These are phyloP conservation scores for Arachnomyces sp. DNA, from an alignment of 2,329 filamentous ascomycete species.

Conservation along the genomic window DNA sequence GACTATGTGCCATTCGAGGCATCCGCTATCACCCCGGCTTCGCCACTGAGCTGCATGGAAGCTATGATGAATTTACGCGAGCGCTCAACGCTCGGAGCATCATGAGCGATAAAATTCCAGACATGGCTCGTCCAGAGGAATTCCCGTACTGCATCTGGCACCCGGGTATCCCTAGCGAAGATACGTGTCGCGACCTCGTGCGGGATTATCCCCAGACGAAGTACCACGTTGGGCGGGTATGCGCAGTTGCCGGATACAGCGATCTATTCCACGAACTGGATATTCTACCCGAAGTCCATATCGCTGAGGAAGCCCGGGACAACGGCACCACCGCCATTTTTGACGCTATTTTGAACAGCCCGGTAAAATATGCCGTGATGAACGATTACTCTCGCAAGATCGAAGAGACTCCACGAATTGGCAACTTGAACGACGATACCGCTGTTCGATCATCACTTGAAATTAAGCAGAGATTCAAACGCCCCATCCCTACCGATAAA, in stretches of 20 bases:
- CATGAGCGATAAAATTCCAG: slow-evolving; percentile 17
- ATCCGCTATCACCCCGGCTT: too few species aligned
- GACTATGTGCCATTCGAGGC: too few species aligned
- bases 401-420: slow-evolving; percentile 9
- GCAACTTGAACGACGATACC: slow-evolving; percentile 30
- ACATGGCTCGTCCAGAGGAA: slow-evolving; percentile 15
- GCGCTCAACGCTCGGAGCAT: not conserved
- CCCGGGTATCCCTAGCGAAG: slow-evolving; percentile 29
- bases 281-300: slow-evolving; percentile 31
- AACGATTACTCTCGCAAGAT: slow-evolving; percentile 28
- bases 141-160: slow-evolving; percentile 39
- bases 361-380: slow-evolving; percentile 27
- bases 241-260: slow-evolving; percentile 33
- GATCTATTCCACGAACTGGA: slow-evolving; percentile 31
- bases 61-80: not conserved
- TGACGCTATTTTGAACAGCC: slow-evolving; percentile 22
- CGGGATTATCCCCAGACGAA: slow-evolving; percentile 24
- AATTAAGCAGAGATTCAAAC: slow-evolving; percentile 6
- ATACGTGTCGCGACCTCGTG: slow-evolving; percentile 30
- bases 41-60: too few species aligned
- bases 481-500: too few species aligned
- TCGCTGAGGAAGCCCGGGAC: slow-evolving; percentile 37
- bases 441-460: slow-evolving; percentile 21
- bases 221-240: slow-evolving; percentile 35
- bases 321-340: slow-evolving; percentile 21